These are phyloP conservation scores for Eimeria sp. DNA, from an alignment of 169 alveolate species.

Conservation along the genomic window DNA sequence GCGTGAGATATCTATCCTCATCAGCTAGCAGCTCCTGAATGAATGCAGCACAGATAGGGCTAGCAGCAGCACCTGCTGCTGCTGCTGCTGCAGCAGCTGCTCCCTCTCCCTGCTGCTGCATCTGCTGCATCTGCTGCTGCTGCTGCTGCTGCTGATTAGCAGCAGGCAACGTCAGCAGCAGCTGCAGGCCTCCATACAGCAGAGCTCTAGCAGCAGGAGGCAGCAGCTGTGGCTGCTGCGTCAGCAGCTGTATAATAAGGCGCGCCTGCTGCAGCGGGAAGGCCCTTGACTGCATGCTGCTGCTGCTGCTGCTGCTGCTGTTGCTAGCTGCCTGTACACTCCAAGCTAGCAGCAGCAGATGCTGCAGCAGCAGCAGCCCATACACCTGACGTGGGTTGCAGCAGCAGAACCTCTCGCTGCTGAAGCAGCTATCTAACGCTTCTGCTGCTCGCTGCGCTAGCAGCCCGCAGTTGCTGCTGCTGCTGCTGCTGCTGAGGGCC, in stretches of 20 bases:
- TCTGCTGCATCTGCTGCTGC: background rate
- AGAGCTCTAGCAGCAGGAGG: constrained; percentile 67
- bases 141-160: background rate
- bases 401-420: background rate
- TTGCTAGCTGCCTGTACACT: constrained; percentile 57
- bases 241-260: constrained; percentile 15
- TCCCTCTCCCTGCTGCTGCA: background rate
- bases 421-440: constrained; percentile 18
- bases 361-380: constrained; percentile 61
- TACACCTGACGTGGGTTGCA: constrained; percentile 38
- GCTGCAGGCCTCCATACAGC: constrained; percentile 39
- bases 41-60: constrained; percentile 40
- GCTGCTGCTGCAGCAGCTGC: constrained; percentile 24
- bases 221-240: background rate
- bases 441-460: constrained; percentile 57
- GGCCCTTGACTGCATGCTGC: constrained; percentile 47
- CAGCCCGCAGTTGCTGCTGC: constrained; percentile 25
- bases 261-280: constrained; percentile 69
- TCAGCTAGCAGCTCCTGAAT: constrained; percentile 26
- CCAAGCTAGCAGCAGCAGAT: constrained; percentile 69
- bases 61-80: constrained; percentile 49
- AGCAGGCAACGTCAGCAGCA: constrained; percentile 70
- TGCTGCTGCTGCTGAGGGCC: constrained; percentile 36
- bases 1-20: background rate
- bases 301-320: constrained; percentile 17